phyloP scores from a whole-genome alignment of 306 rosid genomes.

The Betula pendula region DNA sequence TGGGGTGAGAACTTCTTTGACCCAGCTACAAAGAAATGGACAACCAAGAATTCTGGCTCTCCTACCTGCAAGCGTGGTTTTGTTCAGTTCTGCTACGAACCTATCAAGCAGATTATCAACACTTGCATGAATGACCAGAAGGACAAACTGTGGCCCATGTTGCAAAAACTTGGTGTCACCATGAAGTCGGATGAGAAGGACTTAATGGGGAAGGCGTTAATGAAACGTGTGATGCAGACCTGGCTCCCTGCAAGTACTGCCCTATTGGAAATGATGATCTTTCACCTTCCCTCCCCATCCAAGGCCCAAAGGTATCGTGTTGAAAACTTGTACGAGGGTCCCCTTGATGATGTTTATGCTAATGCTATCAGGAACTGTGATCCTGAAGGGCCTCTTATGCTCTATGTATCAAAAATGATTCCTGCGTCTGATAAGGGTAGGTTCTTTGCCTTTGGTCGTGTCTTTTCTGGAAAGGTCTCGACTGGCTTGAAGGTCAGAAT shows the following conservation, averaged over 20 bases:
- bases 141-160: constrained; percentile 99
- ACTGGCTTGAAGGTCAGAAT: constrained; percentile 95
- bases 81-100: constrained; percentile 91
- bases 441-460: constrained; percentile 92
- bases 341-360: constrained; percentile 81
- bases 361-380: constrained; percentile 79
- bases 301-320: constrained; percentile 91
- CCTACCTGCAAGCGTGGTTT: constrained; percentile 62
- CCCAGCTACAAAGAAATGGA: constrained; percentile 66
- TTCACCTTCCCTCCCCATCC: constrained; percentile 80
- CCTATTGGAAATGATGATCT: constrained; percentile 90
- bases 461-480: constrained; percentile 75
- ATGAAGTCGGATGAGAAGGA: constrained; percentile 88
- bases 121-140: constrained; percentile 93
- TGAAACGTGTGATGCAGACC: constrained; percentile 96
- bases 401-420: constrained; percentile 94
- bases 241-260: constrained; percentile 91
- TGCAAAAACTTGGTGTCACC: constrained; percentile 62
- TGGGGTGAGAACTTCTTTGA: constrained; percentile 71
- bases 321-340: constrained; percentile 95
- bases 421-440: constrained; percentile 96
- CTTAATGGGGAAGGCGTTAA: constrained; percentile 73
- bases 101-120: constrained; percentile 77
- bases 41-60: constrained; percentile 50
- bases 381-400: constrained; percentile 95